Base-by-base conservation (phyloP, 257 asterid species). In the Jacaranda mimosifolia region DNA sequence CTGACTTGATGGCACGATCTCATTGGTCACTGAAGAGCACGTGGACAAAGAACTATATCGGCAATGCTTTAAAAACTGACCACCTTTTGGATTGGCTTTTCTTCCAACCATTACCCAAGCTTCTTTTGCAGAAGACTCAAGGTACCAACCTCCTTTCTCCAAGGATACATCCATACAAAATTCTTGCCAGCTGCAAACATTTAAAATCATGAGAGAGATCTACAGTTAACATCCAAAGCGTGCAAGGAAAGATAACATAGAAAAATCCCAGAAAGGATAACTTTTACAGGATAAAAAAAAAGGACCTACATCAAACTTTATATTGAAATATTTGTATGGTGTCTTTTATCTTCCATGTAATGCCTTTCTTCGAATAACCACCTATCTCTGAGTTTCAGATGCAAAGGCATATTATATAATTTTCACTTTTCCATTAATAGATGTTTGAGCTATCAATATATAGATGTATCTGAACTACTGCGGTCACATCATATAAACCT, bases 121-220 rank as follows among this genome's bases (percentile, higher is more conserved):
- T 65, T 79, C 88, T 55, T 73, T 80, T 14, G 72, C 77, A 68
- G 79, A 80, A 77, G 71, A 48, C 81, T 89, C 92, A 21, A 90
- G 87, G 79, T 87, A 82, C 97, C 96, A 91, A 76, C 90, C 81
- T 26, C 91, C 97, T 80, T 81, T 90, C 86, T 95, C 99, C 82
- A 91, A 73, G 55, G 96, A 87, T 53, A 87, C 86, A 83, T 91
- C 98, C 90, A 79, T 86, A 81, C 90, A 87, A 79, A 89, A 95
- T 63, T 90, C 97, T 80, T 83, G 80, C 98, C 99, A 95, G 46
- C 99, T 94, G 89, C 82, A 84, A 80, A 77, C 57, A 68, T 46
- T 59, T 75, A 11, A 60, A 79, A 15, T 18, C 32, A 26, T 38
- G 75, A 85, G 42, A 55, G 53, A 14, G 21, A 26, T 18, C 62